Conservation (phyloP, 2,329 filamentous ascomycete species). For the Phialophora tarda region DNA sequence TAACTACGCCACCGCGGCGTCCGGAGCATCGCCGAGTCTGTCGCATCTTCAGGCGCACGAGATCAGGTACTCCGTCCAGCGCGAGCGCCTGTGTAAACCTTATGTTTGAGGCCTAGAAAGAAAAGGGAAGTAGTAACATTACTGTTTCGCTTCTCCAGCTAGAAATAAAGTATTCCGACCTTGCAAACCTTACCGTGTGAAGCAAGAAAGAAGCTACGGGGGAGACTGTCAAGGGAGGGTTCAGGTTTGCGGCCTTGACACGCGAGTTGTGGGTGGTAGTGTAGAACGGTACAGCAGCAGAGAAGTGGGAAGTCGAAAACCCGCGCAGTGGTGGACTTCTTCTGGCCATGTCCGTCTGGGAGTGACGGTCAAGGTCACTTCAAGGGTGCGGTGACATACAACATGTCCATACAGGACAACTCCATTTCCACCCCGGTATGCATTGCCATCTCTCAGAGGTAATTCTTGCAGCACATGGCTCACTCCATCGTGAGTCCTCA, state of each 20-base stretch:
- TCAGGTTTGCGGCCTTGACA: not conserved
- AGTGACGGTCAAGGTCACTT: not conserved
- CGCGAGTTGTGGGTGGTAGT: not conserved
- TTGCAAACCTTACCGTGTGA: not conserved
- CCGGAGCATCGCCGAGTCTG: conserved; percentile 15
- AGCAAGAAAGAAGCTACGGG: not conserved
- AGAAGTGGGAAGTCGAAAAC: not conserved
- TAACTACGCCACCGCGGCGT: conserved; percentile 6
- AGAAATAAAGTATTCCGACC: not conserved
- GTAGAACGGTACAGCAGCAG: not conserved
- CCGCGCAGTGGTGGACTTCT: not conserved
- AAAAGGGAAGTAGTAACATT: conserved; percentile 9
- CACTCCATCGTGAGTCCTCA: too few species aligned
- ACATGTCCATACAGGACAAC: not conserved
- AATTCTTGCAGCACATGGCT: not conserved
- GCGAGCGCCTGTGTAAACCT: conserved; percentile 7
- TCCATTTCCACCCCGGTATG: not conserved
- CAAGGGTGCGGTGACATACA: not conserved
- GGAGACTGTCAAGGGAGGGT: not conserved
- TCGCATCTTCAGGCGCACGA: not conserved
- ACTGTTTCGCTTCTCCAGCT: conserved; percentile 4
- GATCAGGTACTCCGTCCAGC: not conserved
- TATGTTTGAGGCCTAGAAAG: conserved; percentile 1
- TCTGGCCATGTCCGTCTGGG: not conserved
- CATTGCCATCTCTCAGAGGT: not conserved